phyloP scores from a whole-genome alignment of 2,329 filamentous ascomycete genomes.

The Balansia obtecta region DNA sequence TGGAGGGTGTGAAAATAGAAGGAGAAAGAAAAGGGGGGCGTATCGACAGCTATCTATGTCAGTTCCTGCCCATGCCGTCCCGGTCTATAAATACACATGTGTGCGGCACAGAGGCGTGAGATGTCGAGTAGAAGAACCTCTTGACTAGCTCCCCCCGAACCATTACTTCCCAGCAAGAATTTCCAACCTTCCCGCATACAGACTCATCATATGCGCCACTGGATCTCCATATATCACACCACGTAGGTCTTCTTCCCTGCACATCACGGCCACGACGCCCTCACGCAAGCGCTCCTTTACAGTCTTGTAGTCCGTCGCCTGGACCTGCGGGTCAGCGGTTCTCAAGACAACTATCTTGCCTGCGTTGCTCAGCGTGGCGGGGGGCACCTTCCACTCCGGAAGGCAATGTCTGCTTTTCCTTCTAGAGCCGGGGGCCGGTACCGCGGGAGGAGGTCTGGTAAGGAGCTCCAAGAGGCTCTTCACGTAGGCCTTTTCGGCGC shows the following conservation, averaged over 20 bases:
- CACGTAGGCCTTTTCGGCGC: conserved; percentile 68
- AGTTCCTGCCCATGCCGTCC: no score
- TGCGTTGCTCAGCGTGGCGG: conserved; percentile 54
- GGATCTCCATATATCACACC: conserved; percentile 72
- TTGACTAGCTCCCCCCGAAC: background rate
- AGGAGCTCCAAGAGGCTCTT: conserved; percentile 61
- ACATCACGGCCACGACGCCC: conserved; percentile 55
- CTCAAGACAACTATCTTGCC: conserved; percentile 57
- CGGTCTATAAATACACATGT: no score
- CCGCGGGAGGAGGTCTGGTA: conserved; percentile 41
- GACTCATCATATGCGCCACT: conserved; percentile 64
- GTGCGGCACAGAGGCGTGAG: no score
- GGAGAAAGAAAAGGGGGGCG: no score
- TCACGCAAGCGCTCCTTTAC: conserved; percentile 39
- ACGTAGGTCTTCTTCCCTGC: conserved; percentile 55
- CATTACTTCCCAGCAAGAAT: conserved; percentile 39
- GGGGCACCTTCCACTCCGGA: conserved; percentile 52
- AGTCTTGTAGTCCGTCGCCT: conserved; percentile 31
- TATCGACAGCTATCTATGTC: no score
- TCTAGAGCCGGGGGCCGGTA: conserved; percentile 15
- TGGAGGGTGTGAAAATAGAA: no score
- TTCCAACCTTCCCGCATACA: conserved; percentile 65
- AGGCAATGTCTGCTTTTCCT: background rate
- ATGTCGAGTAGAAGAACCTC: no score
- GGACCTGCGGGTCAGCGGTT: conserved; percentile 27